phyloP scores from a whole-genome alignment of 331 rosid genomes.

The Rosa hybrid region DNA sequence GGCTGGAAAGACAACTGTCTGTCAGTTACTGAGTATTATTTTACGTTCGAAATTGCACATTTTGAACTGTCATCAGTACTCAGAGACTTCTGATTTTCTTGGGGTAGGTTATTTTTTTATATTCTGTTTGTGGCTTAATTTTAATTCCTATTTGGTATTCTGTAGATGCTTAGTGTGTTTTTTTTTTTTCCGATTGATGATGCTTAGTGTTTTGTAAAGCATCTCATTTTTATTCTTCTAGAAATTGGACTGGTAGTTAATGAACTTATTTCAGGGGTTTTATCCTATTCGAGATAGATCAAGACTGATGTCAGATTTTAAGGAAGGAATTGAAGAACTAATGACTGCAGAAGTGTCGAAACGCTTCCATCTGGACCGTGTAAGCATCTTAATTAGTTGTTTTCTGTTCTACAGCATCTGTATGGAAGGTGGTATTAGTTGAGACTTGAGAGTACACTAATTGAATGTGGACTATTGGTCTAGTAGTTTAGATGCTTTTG shows the following conservation, averaged over 20 bases:
- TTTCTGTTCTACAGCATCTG: background rate
- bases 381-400: constrained; percentile 38
- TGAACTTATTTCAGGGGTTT: constrained; percentile 58
- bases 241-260: background rate
- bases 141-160: background rate
- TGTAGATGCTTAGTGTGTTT: background rate
- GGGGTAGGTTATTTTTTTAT: constrained; percentile 65
- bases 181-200: no score
- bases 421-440: background rate
- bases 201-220: background rate
- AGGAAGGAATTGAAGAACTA: constrained; percentile 53
- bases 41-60: constrained; percentile 68
- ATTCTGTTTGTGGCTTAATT: constrained; percentile 9
- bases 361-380: constrained; percentile 38
- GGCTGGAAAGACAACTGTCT: constrained; percentile 97
- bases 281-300: constrained; percentile 79
- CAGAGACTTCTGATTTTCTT: constrained; percentile 93
- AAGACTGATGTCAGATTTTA: constrained; percentile 46
- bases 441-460: background rate
- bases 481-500: background rate
- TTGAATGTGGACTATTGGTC: background rate
- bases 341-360: constrained; percentile 43
- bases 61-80: constrained; percentile 90
- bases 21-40: constrained; percentile 74
- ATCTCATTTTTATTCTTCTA: constrained; percentile 4